Conservation (phyloP, 2,329 filamentous ascomycete genomes). For the Sporothrix dimorphospora region DNA sequence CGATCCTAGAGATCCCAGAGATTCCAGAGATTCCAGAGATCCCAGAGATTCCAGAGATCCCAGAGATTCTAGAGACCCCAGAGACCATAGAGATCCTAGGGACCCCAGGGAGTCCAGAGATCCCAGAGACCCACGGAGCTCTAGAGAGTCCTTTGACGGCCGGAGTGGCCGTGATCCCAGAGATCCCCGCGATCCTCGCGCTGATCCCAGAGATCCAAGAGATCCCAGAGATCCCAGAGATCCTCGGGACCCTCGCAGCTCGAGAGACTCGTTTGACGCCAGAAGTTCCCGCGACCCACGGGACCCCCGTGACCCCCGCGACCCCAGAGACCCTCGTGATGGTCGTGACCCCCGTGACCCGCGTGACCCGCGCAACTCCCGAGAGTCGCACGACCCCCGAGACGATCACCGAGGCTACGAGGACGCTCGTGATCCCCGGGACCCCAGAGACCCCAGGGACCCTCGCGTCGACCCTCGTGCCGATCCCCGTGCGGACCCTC, state of each 20-base stretch:
- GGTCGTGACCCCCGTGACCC: slow-evolving; percentile 22
- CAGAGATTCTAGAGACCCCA: too few species aligned
- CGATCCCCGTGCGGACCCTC: slow-evolving; percentile 29
- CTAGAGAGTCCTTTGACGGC: slow-evolving; percentile 29
- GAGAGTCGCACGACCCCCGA: slow-evolving; percentile 1
- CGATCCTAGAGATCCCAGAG: slow-evolving; percentile 27
- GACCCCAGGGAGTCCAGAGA: neutral
- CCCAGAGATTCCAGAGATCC: slow-evolving; percentile 31
- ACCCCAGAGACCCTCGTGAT: neutral
- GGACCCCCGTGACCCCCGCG: neutral
- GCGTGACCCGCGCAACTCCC: neutral
- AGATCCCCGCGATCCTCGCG: neutral
- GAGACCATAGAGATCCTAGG: too few species aligned
- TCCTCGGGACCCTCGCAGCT: neutral
- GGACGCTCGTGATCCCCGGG: slow-evolving; percentile 18
- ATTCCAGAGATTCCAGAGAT: slow-evolving; percentile 3
- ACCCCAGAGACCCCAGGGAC: slow-evolving; percentile 19
- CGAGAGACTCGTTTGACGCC: too few species aligned
- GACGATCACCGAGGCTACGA: neutral
- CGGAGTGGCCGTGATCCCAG: slow-evolving; percentile 5
- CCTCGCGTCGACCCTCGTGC: slow-evolving; percentile 12
- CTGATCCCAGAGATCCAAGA: slow-evolving; percentile 30
- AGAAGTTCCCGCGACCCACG: neutral
- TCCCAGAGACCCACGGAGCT: slow-evolving; percentile 6
- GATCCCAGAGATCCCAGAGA: slow-evolving; percentile 32